These are phyloP conservation scores for Xylariaceae sp. DNA, from an alignment of 2,329 filamentous ascomycete genomes.

Conservation along the genomic window DNA sequence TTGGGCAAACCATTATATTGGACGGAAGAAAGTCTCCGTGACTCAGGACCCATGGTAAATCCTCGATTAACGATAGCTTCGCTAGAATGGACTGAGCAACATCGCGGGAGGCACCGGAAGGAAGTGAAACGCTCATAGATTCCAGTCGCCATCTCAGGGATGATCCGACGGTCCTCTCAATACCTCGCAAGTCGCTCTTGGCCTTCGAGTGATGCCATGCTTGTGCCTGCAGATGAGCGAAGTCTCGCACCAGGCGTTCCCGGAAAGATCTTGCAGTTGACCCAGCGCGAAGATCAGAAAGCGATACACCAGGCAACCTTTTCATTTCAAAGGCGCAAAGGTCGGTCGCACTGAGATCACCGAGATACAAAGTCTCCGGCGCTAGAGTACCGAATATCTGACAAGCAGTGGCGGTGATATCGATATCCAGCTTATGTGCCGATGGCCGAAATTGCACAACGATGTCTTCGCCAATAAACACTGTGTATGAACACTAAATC, in stretches of 20 bases:
- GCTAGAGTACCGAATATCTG: constrained; percentile 41
- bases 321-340: constrained; percentile 43
- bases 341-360: constrained; percentile 28
- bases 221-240: constrained; percentile 40
- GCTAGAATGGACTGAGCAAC: constrained; percentile 26
- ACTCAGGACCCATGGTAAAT: constrained; percentile 54
- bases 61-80: constrained; percentile 36
- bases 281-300: constrained; percentile 32
- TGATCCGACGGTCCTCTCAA: constrained; percentile 38
- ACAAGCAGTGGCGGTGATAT: constrained; percentile 36
- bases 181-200: constrained; percentile 9
- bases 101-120: constrained; percentile 30
- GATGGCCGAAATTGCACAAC: constrained; percentile 50
- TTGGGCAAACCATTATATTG: constrained; percentile 53
- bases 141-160: constrained; percentile 41
- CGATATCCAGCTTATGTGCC: constrained; percentile 41
- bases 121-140: constrained; percentile 36
- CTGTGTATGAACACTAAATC: constrained; percentile 46
- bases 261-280: constrained; percentile 13
- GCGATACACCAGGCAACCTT: constrained; percentile 40
- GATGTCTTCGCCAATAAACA: constrained; percentile 37
- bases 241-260: constrained; percentile 38
- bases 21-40: constrained; percentile 59
- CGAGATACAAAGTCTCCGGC: constrained; percentile 40
- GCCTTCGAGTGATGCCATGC: constrained; percentile 33